Evolutionary conservation across 2,329 filamentous ascomycete genomes (phyloP), one percentile per base, ranked within the genome.

Genomic region (Alternaria longipes): DNA sequence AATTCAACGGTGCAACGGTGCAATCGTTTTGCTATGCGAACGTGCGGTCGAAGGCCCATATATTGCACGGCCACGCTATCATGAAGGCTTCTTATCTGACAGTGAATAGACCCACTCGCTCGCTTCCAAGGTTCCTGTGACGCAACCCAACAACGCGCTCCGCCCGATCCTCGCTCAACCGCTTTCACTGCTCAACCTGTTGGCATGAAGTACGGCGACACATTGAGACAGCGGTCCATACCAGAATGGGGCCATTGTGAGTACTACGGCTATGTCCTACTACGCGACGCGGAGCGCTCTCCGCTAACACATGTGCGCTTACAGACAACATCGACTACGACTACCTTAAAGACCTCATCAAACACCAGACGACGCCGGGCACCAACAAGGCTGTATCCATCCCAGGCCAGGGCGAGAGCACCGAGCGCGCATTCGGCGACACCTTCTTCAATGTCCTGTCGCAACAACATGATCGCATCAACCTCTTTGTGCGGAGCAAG

Each of bases 311-410:
- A 32, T 22, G 36, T 44, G 54, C 53, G 54, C 54, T 12, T 52
- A 20, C 76, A 92, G 90, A 94, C 77, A 95, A 96, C 79, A 88
- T 96, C 79, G 92, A 95, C 78, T 96, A 96, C 83, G 92, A 94
- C 77, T 91, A 91, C 50, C 86, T 96, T 65, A 96, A 96, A 80
- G 86, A 91, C 77, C 85, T 92, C 72, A 94, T 96, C 83, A 95
- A 94, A 78, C 86, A 86, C 62, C 87, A 93, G 74, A 96, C 92
- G 2, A 90, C 89, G 12, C 86, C 85, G 45, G 87, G 90, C 77
- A 87, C 91, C 70, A 90, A 89, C 28, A 84, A 83, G 68, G 90
- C 90, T 46, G 87, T 93, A 57, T 85, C 89, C 20, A 94, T 95
- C 56, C 92, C 92, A 1, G 91, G 91, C 16, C 87, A 90, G 56